Conservation (phyloP, 73 alveolate species). For the Vitrella brassicaformis region DNA sequence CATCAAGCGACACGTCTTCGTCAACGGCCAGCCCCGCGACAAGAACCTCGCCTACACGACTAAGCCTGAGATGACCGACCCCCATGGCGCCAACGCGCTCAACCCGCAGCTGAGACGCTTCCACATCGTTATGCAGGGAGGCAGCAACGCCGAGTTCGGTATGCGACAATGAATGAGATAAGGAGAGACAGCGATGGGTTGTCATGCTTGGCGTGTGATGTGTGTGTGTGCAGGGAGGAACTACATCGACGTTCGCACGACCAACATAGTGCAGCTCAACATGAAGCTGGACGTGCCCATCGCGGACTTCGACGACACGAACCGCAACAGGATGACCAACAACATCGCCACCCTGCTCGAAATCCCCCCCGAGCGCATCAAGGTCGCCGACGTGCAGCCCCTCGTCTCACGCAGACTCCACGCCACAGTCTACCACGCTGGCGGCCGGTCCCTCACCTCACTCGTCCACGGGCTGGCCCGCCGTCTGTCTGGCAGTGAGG, state of each 20-base stretch:
- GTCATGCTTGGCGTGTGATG: too few species aligned
- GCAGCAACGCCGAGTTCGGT: neutral
- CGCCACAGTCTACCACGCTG: too few species aligned
- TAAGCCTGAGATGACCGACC: neutral
- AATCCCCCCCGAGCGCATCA: neutral
- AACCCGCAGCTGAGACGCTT: neutral
- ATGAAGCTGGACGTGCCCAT: neutral
- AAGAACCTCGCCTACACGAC: neutral
- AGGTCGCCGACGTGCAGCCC: neutral
- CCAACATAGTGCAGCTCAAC: neutral
- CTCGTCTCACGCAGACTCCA: too few species aligned
- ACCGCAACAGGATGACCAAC: neutral
- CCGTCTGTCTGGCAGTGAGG: neutral
- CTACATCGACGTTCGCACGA: neutral
- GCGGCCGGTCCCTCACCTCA: too few species aligned
- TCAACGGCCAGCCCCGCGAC: neutral
- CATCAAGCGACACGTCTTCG: neutral
- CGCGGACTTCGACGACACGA: neutral
- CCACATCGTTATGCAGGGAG: neutral
- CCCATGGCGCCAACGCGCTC: neutral
- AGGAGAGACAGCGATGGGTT: too few species aligned
- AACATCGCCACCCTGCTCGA: neutral
- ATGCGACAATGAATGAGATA: too few species aligned
- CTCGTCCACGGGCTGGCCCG: too few species aligned
- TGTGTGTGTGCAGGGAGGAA: neutral